Conservation (phyloP, 208 protist species). For the Trypanosomatidae sp. region DNA sequence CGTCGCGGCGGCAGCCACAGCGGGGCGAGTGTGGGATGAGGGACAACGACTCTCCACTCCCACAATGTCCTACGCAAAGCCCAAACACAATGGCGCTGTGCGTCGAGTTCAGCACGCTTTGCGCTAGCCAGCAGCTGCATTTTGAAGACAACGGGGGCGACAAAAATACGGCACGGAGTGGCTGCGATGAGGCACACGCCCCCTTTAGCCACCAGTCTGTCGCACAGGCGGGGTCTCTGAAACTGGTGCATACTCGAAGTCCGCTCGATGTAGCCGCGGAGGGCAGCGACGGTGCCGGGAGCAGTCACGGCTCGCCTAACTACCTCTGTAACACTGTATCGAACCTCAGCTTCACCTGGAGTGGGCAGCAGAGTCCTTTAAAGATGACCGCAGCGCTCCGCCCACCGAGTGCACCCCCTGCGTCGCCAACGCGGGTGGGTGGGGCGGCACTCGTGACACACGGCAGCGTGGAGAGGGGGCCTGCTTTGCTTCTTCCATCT, state of each 20-base stretch:
- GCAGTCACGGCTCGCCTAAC: slow-evolving; percentile 9
- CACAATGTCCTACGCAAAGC: neutral
- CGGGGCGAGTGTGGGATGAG: neutral
- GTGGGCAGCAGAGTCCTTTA: neutral
- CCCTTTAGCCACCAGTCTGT: neutral
- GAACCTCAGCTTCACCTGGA: neutral
- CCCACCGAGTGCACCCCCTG: neutral
- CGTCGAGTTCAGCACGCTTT: neutral
- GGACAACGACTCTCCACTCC: slow-evolving; percentile 7
- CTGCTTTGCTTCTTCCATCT: neutral
- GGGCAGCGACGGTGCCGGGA: slow-evolving; percentile 3
- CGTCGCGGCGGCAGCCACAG: neutral
- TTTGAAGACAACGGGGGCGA: neutral
- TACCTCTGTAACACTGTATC: slow-evolving; percentile 9
- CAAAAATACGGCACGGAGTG: neutral
- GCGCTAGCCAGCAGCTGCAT: neutral
- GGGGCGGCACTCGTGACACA: neutral
- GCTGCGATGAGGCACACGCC: neutral
- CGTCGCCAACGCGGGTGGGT: neutral
- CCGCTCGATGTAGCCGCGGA: neutral
- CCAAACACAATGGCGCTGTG: neutral
- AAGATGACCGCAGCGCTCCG: neutral
- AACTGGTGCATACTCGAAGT: neutral
- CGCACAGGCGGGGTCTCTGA: neutral
- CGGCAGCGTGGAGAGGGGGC: neutral